Conservation (phyloP, 352 stramenopile species). For the Globisporangium uncinulatum region DNA sequence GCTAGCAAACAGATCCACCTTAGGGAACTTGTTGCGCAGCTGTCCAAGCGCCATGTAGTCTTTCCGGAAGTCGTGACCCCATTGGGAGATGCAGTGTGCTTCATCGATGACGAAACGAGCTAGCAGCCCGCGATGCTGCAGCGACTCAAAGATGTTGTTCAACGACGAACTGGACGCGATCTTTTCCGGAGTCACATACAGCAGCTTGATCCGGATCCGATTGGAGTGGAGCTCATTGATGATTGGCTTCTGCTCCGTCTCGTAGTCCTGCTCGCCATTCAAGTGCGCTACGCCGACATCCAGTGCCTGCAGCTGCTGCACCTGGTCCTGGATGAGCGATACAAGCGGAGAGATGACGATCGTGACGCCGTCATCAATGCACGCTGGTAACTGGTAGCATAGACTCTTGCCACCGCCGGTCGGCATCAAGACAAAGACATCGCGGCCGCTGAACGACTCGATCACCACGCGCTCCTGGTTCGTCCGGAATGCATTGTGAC, state of each 20-base stretch:
- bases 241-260: constrained; percentile 83
- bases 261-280: constrained; percentile 86
- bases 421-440: constrained; percentile 99
- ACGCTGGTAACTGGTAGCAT: constrained; percentile 95
- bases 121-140: constrained; percentile 84
- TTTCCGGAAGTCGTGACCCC: constrained; percentile 98
- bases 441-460: constrained; percentile 86
- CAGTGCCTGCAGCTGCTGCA: constrained; percentile 91
- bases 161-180: constrained; percentile 87
- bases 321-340: constrained; percentile 99
- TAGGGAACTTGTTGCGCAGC: background rate
- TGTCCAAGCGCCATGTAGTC: background rate
- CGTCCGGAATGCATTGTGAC: constrained; percentile 92
- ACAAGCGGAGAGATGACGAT: constrained; percentile 98
- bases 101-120: constrained; percentile 97
- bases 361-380: constrained; percentile 88
- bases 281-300: constrained; percentile 87
- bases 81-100: constrained; percentile 96
- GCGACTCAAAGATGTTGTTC: constrained; percentile 79
- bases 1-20: background rate
- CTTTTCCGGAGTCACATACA: constrained; percentile 99
- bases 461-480: constrained; percentile 95
- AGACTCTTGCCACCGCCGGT: constrained; percentile 98
- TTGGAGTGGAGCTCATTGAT: constrained; percentile 82
- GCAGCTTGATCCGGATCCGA: constrained; percentile 90